Percentiles rank a stretch among this genome's conserved stretches.
These are phyloP conservation scores for Spergularia azorica DNA, from an alignment of 179 eudicot species.

Conservation along the genomic window DNA sequence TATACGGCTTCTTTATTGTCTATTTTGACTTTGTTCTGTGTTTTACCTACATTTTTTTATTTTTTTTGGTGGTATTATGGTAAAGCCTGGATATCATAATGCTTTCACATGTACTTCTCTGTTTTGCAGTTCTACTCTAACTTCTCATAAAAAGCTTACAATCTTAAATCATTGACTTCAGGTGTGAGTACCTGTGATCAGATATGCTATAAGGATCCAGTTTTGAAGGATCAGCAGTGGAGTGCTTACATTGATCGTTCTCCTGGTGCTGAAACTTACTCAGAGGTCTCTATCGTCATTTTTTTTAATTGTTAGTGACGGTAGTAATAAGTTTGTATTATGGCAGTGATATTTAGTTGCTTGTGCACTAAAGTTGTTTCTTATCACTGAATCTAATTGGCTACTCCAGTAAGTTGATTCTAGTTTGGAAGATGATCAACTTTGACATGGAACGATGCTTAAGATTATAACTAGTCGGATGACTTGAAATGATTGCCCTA, in stretches of 20 bases:
- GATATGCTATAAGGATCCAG: constrained; percentile 97
- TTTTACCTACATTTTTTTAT: not conserved
- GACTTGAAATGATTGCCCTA: not conserved
- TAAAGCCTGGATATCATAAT: not conserved
- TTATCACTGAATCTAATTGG: not conserved
- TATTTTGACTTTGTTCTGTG: not conserved
- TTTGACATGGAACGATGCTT: not conserved
- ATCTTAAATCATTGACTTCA: constrained; percentile 28
- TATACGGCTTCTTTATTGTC: not conserved
- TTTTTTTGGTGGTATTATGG: not conserved
- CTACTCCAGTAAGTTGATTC: not conserved
- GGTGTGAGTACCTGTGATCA: constrained; percentile 82
- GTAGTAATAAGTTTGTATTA: not conserved
- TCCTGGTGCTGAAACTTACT: constrained; percentile 81
- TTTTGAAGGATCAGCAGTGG: constrained; percentile 93
- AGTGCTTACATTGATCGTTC: constrained; percentile 98
- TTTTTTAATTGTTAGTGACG: not conserved
- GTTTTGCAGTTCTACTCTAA: not conserved
- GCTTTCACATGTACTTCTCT: too few relatives aligned
- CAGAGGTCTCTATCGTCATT: constrained; percentile 54
- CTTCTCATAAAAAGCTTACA: constrained; percentile 1
- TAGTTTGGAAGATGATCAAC: not conserved
- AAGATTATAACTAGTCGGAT: not conserved
- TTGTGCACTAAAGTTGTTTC: not conserved
- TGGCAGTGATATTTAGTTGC: not conserved